Evolutionary conservation across 306 rosid species (phyloP), one percentile per base, ranked within the genome.

Genomic region (Pyrus pyrifolia): DNA sequence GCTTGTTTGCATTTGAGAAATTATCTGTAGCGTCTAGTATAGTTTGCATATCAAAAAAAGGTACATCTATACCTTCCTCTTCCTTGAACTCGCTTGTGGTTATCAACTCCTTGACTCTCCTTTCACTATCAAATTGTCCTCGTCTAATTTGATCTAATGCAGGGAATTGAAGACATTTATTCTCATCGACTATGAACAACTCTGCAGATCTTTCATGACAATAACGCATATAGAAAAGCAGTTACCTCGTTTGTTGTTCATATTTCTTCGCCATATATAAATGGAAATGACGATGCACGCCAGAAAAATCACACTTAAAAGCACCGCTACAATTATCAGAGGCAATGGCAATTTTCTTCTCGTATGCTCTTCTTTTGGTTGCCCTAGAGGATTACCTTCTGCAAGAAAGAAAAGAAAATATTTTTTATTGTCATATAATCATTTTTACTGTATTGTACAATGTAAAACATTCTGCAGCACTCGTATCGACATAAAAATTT

Each of bases 1-100:
- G 91, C 83, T 88, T 90, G 82, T 88, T 86, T 27, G 68, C 69
- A 62, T 38, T 79, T 22, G 93, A 84, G 76, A 90, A 90, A 69
- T 82, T 69, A 19, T 77, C 85, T 46, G 93, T 88, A 3, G 96
- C 91, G 9, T 71, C 77, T 75, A 84, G 78, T 60, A 91, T 86
- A 73, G 73, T 85, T 75, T 87, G 88, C 42, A 85, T 76, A 83
- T 82, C 85, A 22, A 85, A 91, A 66, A 82, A 82, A 4, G 91
- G 89, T 62, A 88, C 83, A 67, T 91, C 90, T 53, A 88, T 75
- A 67, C 85, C 83, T 61, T 88, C 82, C 40, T 88, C 84, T 59
- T 82, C 85, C 73, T 67, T 76, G 79, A 91, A 76, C 19, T 87
- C 71, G 19, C 81, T 77, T 3, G 88, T 78, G 51, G 80, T 84